Percentiles rank a stretch among this genome's conserved stretches.
phyloP scores from a whole-genome alignment of 1,284 basidiomycete species.

The Cutaneotrichosporon curvatum region DNA sequence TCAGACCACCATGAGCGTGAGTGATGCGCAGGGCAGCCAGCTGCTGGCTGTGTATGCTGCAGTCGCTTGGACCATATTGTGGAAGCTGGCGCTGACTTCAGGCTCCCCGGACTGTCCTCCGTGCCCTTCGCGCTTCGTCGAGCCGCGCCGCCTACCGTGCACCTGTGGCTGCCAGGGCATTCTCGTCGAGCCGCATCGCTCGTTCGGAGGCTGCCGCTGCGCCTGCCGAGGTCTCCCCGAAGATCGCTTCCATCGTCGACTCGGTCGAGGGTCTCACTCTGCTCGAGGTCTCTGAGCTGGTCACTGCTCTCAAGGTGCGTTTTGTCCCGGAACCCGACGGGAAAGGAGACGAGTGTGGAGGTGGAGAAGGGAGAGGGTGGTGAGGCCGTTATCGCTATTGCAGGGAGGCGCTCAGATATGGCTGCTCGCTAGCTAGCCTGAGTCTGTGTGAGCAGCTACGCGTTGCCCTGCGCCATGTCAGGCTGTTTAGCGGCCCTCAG shows the following conservation, averaged over 20 bases:
- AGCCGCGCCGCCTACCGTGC: conserved; percentile 14
- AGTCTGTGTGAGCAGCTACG: too few species aligned
- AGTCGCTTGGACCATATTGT: too few species aligned
- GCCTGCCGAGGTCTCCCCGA: conserved; percentile 46
- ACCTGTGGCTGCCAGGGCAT: conserved; percentile 14
- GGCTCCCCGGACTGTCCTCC: conserved; percentile 19
- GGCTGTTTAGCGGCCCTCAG: too few species aligned
- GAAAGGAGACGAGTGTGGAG: not conserved
- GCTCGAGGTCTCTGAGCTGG: conserved; percentile 94
- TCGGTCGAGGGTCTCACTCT: conserved; percentile 85
- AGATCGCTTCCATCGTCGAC: conserved; percentile 79
- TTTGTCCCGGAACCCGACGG: conserved; percentile 10
- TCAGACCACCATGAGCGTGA: not conserved
- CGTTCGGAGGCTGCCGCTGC: conserved; percentile 23
- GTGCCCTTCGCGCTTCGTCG: conserved; percentile 22
- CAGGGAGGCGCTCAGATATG: too few species aligned
- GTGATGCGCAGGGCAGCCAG: not conserved
- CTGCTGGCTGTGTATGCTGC: too few species aligned
- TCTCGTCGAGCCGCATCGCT: conserved; percentile 26
- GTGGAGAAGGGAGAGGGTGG: not conserved
- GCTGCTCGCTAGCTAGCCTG: too few species aligned
- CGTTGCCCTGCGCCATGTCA: too few species aligned
- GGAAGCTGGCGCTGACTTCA: conserved; percentile 7
- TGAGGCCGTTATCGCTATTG: too few species aligned
- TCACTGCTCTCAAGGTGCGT: conserved; percentile 77